Conservation (phyloP, 257 asterid species). For the Solanum chmielewskii region DNA sequence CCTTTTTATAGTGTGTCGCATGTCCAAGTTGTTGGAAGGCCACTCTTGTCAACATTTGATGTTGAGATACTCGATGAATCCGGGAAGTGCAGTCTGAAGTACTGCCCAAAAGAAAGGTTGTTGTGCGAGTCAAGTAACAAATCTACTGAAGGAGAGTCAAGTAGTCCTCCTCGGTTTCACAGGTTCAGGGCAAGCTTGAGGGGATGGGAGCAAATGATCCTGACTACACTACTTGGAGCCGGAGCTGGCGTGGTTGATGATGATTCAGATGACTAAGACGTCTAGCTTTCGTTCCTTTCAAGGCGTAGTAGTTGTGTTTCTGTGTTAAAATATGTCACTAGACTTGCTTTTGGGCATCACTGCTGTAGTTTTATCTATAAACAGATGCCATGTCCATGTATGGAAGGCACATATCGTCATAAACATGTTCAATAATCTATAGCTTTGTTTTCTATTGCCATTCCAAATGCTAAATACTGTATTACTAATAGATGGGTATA, state of each 20-base stretch:
- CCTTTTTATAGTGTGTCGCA: slow-evolving; percentile 36
- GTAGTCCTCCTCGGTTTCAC: slow-evolving; percentile 23
- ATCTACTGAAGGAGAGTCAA: slow-evolving; percentile 15
- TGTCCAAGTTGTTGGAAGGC: slow-evolving; percentile 53
- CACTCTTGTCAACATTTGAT: slow-evolving; percentile 52
- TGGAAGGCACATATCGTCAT: neutral
- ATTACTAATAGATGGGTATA: too few relatives aligned
- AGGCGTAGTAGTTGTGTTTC: neutral
- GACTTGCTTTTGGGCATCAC: neutral
- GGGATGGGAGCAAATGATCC: slow-evolving; percentile 49
- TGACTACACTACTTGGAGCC: slow-evolving; percentile 30
- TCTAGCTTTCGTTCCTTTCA: neutral
- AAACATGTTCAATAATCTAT: neutral
- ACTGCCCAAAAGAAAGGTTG: slow-evolving; percentile 11
- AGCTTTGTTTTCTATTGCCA: neutral
- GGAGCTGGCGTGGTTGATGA: slow-evolving; percentile 23
- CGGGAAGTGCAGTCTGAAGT: slow-evolving; percentile 45
- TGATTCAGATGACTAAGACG: slow-evolving; percentile 23
- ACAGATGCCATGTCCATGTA: neutral
- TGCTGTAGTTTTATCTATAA: neutral
- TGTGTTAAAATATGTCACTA: neutral
- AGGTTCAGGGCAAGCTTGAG: slow-evolving; percentile 13
- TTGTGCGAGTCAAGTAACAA: slow-evolving; percentile 1
- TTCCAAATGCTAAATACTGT: neutral
- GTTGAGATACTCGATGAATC: slow-evolving; percentile 30